Conservation (phyloP, 225 moss, liverwort and hornwort genomes). For the Physcomitrium patens region DNA sequence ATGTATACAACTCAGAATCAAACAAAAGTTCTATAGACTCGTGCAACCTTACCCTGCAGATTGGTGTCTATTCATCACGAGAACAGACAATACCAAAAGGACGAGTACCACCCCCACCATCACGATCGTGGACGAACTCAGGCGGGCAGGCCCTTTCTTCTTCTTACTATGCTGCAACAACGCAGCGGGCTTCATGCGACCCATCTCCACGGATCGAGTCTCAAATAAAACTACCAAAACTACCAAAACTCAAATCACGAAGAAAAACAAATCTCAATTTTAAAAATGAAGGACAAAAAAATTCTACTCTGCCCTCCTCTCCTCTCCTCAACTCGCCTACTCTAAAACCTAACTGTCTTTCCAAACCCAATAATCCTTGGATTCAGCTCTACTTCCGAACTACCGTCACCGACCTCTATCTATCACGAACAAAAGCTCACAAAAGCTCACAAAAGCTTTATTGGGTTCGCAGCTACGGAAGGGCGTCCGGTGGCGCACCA, state of each 20-base stretch:
- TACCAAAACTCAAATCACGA: background rate
- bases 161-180: conserved; percentile 86
- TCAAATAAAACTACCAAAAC: background rate
- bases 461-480: too few relatives aligned
- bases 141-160: conserved; percentile 74
- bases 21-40: background rate
- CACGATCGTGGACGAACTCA: conserved; percentile 61
- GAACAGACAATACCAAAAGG: conserved; percentile 57
- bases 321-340: background rate
- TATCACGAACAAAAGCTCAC: too few relatives aligned
- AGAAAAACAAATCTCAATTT: background rate
- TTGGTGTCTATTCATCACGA: conserved; percentile 58
- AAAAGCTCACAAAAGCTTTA: too few relatives aligned
- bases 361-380: background rate
- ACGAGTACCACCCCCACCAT: conserved; percentile 54
- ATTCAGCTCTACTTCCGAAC: background rate
- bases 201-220: conserved; percentile 39
- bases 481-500: too few relatives aligned
- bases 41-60: conserved; percentile 38
- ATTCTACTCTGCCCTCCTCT: background rate
- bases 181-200: conserved; percentile 80
- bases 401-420: background rate
- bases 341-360: conserved; percentile 35
- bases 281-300: background rate
- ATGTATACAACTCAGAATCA: too few relatives aligned